phyloP scores from a whole-genome alignment of 139 green algal genomes.

The Coccomyxa sp. region DNA sequence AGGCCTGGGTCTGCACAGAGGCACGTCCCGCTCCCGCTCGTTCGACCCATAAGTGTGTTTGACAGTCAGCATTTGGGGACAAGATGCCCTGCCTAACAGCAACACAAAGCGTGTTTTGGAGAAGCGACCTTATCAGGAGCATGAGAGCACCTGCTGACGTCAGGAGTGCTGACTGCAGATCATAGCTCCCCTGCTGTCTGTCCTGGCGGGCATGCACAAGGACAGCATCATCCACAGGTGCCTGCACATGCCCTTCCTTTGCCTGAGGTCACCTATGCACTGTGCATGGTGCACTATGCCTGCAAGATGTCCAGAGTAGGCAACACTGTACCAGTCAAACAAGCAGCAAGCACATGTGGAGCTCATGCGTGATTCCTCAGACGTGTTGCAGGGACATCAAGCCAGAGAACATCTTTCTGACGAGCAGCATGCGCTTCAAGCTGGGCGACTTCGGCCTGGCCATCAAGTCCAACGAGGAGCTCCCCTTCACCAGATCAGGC shows the following conservation, averaged over 20 bases:
- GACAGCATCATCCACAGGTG: conserved; percentile 65
- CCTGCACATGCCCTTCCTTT: too few relatives aligned
- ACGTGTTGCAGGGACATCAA: conserved; percentile 58
- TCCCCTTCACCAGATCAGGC: conserved; percentile 69
- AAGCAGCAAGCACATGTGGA: background rate
- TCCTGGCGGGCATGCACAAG: conserved; percentile 67
- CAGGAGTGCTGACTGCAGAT: conserved; percentile 37
- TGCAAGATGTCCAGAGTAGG: too few relatives aligned
- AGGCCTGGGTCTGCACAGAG: conserved; percentile 68
- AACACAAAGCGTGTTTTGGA: background rate
- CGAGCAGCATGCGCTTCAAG: conserved; percentile 31
- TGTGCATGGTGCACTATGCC: too few relatives aligned
- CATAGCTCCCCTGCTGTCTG: conserved; percentile 68
- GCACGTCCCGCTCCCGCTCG: conserved; percentile 16
- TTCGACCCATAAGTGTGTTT: background rate
- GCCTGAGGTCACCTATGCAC: too few relatives aligned
- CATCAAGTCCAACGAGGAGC: conserved; percentile 58
- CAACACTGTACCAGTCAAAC: conserved; percentile 8
- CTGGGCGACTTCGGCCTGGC: conserved; percentile 81
- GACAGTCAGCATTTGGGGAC: background rate
- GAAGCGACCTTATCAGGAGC: too few relatives aligned
- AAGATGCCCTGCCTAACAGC: background rate
- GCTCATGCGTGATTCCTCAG: too few relatives aligned
- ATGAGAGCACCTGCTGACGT: too few relatives aligned
- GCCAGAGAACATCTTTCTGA: conserved; percentile 89